Percentiles rank a stretch among this genome's conserved stretches.
phyloP scores from a whole-genome alignment of 129 eudicot species.

The Flaveria trinervia region DNA sequence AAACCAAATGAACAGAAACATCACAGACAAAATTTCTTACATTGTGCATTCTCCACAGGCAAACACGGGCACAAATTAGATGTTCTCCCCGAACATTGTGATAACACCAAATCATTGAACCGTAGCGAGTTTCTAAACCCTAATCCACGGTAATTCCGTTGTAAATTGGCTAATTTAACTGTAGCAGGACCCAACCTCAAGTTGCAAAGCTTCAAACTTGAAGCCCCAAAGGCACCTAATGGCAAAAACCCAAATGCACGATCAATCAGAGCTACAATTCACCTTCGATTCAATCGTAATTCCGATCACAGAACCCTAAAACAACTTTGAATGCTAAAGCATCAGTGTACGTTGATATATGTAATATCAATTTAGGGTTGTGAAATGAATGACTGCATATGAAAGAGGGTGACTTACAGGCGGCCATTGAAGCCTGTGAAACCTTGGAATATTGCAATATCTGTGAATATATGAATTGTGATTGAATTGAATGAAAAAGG shows the following conservation, averaged over 20 bases:
- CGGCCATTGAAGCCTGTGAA: slow-evolving; percentile 47
- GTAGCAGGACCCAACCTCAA: slow-evolving; percentile 42
- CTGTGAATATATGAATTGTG: slow-evolving; percentile 1
- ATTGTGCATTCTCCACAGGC: slow-evolving; percentile 38
- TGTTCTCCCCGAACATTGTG: slow-evolving; percentile 38
- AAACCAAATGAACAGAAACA: not conserved
- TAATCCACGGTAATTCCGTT: slow-evolving; percentile 34
- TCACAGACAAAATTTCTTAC: slow-evolving; percentile 37
- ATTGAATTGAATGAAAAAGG: not conserved
- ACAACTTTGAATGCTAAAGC: not conserved
- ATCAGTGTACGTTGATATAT: not conserved
- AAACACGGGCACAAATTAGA: slow-evolving; percentile 45
- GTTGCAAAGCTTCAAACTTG: slow-evolving; percentile 43
- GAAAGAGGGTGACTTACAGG: slow-evolving; percentile 43
- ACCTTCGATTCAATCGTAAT: not conserved
- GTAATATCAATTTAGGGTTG: slow-evolving; percentile 28
- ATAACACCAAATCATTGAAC: slow-evolving; percentile 39
- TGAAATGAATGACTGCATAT: not conserved
- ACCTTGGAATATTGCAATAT: not conserved
- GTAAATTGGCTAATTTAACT: slow-evolving; percentile 36
- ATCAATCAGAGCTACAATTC: not conserved
- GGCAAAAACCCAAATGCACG: slow-evolving; percentile 17
- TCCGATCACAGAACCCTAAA: not conserved
- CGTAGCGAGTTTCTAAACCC: slow-evolving; percentile 7
- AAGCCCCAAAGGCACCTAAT: slow-evolving; percentile 68